Conservation (phyloP, 2,329 filamentous ascomycete genomes). For the Neonectria neomacrospora region DNA sequence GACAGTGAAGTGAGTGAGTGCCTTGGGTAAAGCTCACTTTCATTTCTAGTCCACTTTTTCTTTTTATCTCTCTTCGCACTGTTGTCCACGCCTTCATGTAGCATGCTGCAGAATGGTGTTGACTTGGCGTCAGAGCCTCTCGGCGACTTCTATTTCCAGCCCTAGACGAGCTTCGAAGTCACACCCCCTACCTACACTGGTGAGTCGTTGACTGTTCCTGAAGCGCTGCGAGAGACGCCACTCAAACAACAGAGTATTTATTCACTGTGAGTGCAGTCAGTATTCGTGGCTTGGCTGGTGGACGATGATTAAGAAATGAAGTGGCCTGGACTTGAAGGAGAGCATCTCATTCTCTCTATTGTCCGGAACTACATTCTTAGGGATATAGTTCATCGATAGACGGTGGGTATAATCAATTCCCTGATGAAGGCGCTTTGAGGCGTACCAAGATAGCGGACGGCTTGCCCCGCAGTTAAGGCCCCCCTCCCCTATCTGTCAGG, state of each 20-base stretch:
- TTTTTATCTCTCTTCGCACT: background rate
- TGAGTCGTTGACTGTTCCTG: background rate
- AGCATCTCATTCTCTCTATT: background rate
- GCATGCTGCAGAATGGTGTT: background rate
- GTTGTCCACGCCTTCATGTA: too few relatives aligned
- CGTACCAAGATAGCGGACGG: background rate
- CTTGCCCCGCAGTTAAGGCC: constrained; percentile 15
- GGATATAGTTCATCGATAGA: background rate
- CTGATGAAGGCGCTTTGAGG: background rate
- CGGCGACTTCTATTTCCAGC: constrained; percentile 10
- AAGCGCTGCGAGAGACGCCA: too few relatives aligned
- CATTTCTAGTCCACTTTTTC: background rate
- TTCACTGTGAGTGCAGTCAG: background rate
- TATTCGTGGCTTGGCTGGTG: background rate
- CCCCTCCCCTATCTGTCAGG: background rate
- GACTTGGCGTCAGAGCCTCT: background rate
- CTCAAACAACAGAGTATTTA: background rate
- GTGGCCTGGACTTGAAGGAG: background rate
- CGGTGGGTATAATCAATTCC: background rate
- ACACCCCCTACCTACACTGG: background rate
- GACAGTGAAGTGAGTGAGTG: background rate
- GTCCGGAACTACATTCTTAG: background rate
- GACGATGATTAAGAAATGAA: background rate
- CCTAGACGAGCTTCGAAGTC: constrained; percentile 3
- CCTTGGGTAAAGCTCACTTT: background rate